A percentile compares a stretch with the other conserved stretches of the same genome.
phyloP scores from a whole-genome alignment of 306 rosid genomes.

The Fragaria iinumae region DNA sequence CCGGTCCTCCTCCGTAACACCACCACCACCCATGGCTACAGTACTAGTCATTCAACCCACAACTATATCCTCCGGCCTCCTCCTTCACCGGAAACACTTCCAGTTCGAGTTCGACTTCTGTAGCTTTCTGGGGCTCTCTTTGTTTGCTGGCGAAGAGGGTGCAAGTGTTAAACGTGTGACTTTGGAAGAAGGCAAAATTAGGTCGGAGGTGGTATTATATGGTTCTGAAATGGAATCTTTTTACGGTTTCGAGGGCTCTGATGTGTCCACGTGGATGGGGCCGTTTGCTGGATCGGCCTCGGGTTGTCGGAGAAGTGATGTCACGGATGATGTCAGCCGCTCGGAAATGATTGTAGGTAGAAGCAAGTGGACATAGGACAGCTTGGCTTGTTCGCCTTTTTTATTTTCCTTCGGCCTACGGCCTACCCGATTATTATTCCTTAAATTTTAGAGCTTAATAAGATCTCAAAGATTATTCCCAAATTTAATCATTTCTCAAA shows the following conservation, averaged over 20 bases:
- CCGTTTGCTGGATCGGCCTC: slow-evolving; percentile 27
- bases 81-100: not conserved
- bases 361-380: slow-evolving; percentile 39
- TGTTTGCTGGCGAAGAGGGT: slow-evolving; percentile 8
- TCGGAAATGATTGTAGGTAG: slow-evolving; percentile 36
- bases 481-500: not conserved
- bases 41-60: not conserved
- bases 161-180: not conserved
- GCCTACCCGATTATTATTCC: not conserved
- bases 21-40: not conserved
- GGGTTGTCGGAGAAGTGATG: slow-evolving; percentile 58
- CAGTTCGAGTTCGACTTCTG: not conserved
- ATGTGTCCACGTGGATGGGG: slow-evolving; percentile 49
- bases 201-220: slow-evolving; percentile 24
- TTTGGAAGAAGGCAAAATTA: not conserved
- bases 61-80: not conserved
- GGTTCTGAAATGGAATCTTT: slow-evolving; percentile 1
- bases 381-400: slow-evolving; percentile 29
- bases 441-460: not conserved
- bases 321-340: slow-evolving; percentile 44
- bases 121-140: not conserved
- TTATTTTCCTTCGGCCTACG: slow-evolving; percentile 16
- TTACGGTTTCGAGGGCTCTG: slow-evolving; percentile 1
- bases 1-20: slow-evolving; percentile 10
- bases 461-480: not conserved